Base-by-base conservation (phyloP, 2,329 filamentous ascomycete genomes). In the Botrytis paeoniae region DNA sequence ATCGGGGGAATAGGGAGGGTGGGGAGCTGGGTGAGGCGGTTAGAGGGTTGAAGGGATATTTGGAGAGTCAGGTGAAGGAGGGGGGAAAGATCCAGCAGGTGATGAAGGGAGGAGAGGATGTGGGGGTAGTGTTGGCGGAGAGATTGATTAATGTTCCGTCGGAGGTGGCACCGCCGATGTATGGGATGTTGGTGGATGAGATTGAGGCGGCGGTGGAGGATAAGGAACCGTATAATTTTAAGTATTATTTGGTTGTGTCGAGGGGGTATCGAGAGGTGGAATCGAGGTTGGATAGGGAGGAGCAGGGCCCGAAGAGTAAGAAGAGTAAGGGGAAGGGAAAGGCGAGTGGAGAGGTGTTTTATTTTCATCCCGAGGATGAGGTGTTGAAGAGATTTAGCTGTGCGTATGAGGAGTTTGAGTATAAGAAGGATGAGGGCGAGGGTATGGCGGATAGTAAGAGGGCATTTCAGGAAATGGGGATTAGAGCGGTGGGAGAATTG, bases 301-400 rank as follows among this genome's bases (percentile, higher is more conserved):
- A 88, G 61, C 54, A 62, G 43, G 84, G 85, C 10, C 84, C 85
- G 54, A 87, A 90, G 75, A 86, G 87, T 78, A 90, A 88, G 83
- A 84, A 85, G 78, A 95, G 92, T 83, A 92, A 91, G 84, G 90
- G 88, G 81, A 87, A 87, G 81, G 59, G 41, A 16, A 70, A 41
- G 83, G 22, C 54, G 32, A n/a, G 41, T 12, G 83, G 85, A 14
- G 88, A 92, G 78, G 85, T 89, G 48, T 97, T 94, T 83, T 97
- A 95, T 83, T 99, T 98, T 85, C 96, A 99, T 81, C 92, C 94
- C 0, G 96, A 99, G 83, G 96, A 99, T 80, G 96, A 98, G 85
- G 88, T 95, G 69, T 84, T 98, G 78, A 90, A 96, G 76, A 90
- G 89, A 80, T 88, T 95, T 83, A 92, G 94, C 4, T 75, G 89